Base-by-base conservation (phyloP, 2,329 filamentous ascomycete species). In the Tolypocladium paradoxum region DNA sequence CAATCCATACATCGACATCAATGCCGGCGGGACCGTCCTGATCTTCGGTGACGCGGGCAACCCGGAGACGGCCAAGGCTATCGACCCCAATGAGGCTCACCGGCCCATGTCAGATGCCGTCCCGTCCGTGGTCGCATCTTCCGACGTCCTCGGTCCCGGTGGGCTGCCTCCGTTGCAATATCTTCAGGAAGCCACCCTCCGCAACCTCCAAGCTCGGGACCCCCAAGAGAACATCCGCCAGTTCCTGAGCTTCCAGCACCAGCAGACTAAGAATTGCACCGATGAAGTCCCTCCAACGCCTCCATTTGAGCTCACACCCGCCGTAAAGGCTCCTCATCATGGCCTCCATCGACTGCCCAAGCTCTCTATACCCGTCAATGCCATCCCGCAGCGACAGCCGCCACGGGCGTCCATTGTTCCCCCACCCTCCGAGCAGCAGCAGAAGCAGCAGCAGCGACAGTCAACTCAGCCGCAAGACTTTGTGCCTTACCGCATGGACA, bases 151-250 rank as follows among this genome's bases (percentile, higher is more conserved):
- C 57, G 91, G 90, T 2, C 85, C 88, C 6, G 80, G 80, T 36
- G 70, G 66, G 48, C 66, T 84, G 14, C 78, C 85, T 24, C 76
- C 84, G 27, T 76, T 91, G 55, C 78, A 81, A 54, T 81, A 84
- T 57, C 79, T 96, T 37, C 85, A 90, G 61, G 85, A 90, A 66
- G 82, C 85, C 49, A 79, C 77, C 43, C 82, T 96, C 18, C 82
- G 83, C 54, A 82, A 77, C 57, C 66, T 96, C 34, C 78, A 87
- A 64, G 75, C 76, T 20, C 80, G 87, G 51, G 90, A 96, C 64
- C 88, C 91, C 6, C 91, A 95, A 68, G 91, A 96, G 70, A 95
- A 92, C 61, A 90, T 97, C 36, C 85, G 88, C 64, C 89, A 95
- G 59, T 97, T 96, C 70, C 79, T 97, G 51, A 82, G 82, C 64